A percentile compares a stretch with the other conserved stretches of the same genome.
Conservation (phyloP, 805 yeast species). For the Lipomyces lipofer region DNA sequence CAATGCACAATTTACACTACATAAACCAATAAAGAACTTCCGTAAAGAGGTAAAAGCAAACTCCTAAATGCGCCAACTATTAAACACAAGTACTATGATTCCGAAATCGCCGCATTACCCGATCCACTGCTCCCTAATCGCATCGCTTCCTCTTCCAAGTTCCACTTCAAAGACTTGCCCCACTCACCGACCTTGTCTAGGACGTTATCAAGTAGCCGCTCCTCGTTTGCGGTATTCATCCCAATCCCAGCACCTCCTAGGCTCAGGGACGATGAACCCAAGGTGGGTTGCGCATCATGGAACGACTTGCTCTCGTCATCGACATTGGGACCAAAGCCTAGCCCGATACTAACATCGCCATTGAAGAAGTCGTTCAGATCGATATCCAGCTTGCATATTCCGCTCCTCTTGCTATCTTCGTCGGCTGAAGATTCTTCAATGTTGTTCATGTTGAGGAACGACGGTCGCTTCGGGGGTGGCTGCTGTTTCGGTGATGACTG, state of each 20-base stretch:
- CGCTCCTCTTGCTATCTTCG: not conserved
- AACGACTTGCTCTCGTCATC: not conserved
- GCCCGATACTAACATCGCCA: not conserved
- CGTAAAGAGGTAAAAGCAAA: no score
- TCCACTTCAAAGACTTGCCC: constrained; percentile 19
- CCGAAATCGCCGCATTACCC: no score
- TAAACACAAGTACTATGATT: no score
- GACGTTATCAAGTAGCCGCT: constrained; percentile 9
- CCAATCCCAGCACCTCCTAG: constrained; percentile 2
- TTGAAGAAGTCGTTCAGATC: not conserved
- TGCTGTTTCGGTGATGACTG: not conserved
- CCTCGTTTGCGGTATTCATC: constrained; percentile 7
- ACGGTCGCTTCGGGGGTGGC: not conserved
- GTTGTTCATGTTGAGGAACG: not conserved
- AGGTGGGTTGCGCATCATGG: constrained; percentile 6
- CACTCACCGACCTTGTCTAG: constrained; percentile 11
- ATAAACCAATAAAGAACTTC: no score
- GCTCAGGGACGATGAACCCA: not conserved
- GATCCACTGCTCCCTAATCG: constrained; percentile 4
- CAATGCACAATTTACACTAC: no score
- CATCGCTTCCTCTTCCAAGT: constrained; percentile 15
- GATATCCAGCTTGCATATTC: not conserved
- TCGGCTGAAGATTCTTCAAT: not conserved
- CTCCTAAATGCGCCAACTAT: no score
- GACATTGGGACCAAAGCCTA: not conserved